Conservation (phyloP, 2,329 filamentous ascomycete species). For the Arthrobotrys pseudoclavata region DNA sequence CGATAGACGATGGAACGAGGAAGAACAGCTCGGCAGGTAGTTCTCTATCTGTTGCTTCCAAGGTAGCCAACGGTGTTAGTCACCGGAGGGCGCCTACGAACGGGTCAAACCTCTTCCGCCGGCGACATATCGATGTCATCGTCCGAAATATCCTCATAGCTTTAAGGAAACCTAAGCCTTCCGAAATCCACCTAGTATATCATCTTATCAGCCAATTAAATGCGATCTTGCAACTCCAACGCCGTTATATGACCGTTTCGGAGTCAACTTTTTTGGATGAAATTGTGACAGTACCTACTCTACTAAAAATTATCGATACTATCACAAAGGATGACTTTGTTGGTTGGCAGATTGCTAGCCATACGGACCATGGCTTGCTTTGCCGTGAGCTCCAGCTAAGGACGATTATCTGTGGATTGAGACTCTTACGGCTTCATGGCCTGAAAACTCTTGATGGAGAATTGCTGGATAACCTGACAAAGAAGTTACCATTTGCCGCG, state of each 20-base stretch:
- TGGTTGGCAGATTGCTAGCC: slow-evolving; percentile 55
- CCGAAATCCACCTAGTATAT: slow-evolving; percentile 58
- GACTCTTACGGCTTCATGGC: slow-evolving; percentile 49
- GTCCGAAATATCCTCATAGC: slow-evolving; percentile 60
- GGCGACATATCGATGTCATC: slow-evolving; percentile 59
- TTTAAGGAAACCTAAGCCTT: slow-evolving; percentile 54
- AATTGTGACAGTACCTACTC: slow-evolving; percentile 57
- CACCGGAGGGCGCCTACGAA: slow-evolving; percentile 55
- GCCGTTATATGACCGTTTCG: slow-evolving; percentile 59
- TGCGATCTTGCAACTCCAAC: slow-evolving; percentile 55
- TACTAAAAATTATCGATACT: slow-evolving; percentile 58
- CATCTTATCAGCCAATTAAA: slow-evolving; percentile 60
- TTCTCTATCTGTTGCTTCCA: slow-evolving; percentile 50
- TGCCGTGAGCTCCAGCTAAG: slow-evolving; percentile 57
- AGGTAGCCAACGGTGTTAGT: slow-evolving; percentile 41
- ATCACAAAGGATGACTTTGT: slow-evolving; percentile 59
- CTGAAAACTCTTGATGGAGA: slow-evolving; percentile 57
- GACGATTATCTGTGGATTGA: slow-evolving; percentile 48
- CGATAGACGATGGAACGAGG: slow-evolving; percentile 54
- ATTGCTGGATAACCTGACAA: slow-evolving; percentile 50
- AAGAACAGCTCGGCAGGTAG: slow-evolving; percentile 58
- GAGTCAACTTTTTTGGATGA: slow-evolving; percentile 59
- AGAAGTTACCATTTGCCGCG: slow-evolving; percentile 51
- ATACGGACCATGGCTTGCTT: slow-evolving; percentile 52
- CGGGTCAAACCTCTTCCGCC: slow-evolving; percentile 58